These are phyloP conservation scores for Aureobasidium sp. DNA, from an alignment of 2,329 filamentous ascomycete genomes.

Conservation along the genomic window DNA sequence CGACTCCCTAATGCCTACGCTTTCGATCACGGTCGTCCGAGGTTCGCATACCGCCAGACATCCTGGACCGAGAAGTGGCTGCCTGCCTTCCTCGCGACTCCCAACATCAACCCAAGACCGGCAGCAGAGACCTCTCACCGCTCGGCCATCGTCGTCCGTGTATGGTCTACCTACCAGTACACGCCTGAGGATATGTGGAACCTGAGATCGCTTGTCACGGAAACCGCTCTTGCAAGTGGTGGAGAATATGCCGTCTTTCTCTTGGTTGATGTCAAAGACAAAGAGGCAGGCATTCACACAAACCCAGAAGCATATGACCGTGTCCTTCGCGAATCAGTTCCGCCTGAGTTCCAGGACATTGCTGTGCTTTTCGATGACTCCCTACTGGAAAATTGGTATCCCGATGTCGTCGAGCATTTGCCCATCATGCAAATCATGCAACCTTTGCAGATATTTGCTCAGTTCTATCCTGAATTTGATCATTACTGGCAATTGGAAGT, in stretches of 20 bases:
- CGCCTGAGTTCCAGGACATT: constrained; percentile 59
- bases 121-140: constrained; percentile 5
- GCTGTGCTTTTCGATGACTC: constrained; percentile 63
- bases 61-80: constrained; percentile 7
- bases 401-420: constrained; percentile 34
- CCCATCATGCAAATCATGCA: constrained; percentile 50
- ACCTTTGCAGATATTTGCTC: constrained; percentile 63
- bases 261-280: constrained; percentile 41
- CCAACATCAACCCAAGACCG: not conserved
- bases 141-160: constrained; percentile 32
- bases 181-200: constrained; percentile 34
- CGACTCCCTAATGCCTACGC: constrained; percentile 37
- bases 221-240: constrained; percentile 32
- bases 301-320: constrained; percentile 48
- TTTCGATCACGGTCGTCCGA: constrained; percentile 26
- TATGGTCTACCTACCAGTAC: constrained; percentile 35
- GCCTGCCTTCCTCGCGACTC: not conserved
- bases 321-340: constrained; percentile 53
- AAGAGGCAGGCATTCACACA: constrained; percentile 47
- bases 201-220: constrained; percentile 35
- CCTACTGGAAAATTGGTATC: constrained; percentile 38
- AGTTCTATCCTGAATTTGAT: constrained; percentile 68
- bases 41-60: constrained; percentile 19
- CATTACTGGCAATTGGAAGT: constrained; percentile 78
- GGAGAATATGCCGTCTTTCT: constrained; percentile 36